Conservation (phyloP, 225 moss, liverwort and hornwort genomes). For the Antitrichia curtipendula region DNA sequence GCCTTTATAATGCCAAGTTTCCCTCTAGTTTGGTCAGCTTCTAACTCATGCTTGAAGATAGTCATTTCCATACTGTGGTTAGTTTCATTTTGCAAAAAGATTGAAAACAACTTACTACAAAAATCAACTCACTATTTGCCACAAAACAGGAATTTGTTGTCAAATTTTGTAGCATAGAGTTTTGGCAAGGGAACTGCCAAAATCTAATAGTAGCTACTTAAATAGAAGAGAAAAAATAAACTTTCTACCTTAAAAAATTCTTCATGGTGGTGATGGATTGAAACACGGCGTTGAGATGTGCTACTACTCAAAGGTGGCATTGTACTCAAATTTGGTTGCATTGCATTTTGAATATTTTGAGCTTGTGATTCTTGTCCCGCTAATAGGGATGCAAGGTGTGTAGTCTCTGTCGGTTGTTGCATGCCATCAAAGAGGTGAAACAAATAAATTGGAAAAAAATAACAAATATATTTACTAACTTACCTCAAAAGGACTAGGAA, state of each 20-base stretch:
- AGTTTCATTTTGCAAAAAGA: neutral
- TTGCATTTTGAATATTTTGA: neutral
- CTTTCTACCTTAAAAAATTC: constrained; percentile 6
- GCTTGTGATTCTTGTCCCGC: constrained; percentile 14
- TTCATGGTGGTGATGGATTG: constrained; percentile 8
- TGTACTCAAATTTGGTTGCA: neutral
- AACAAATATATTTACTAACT: neutral
- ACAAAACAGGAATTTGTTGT: neutral
- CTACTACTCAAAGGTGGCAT: neutral
- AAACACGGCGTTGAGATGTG: neutral
- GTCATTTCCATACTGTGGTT: neutral
- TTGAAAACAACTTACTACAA: neutral
- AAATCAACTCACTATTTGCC: neutral
- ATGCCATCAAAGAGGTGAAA: neutral
- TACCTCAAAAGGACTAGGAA: neutral
- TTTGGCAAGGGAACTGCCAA: neutral
- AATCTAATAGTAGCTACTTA: neutral
- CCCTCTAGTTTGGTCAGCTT: constrained; percentile 24
- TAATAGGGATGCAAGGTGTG: constrained; percentile 34
- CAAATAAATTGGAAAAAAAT: neutral
- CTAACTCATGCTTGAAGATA: constrained; percentile 19
- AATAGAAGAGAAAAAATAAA: neutral
- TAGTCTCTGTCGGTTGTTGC: constrained; percentile 31
- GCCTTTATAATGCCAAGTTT: constrained; percentile 18
- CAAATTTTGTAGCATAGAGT: neutral